Base-by-base conservation (phyloP, 1,284 basidiomycete species). In the Ceratobasidium sp. region DNA sequence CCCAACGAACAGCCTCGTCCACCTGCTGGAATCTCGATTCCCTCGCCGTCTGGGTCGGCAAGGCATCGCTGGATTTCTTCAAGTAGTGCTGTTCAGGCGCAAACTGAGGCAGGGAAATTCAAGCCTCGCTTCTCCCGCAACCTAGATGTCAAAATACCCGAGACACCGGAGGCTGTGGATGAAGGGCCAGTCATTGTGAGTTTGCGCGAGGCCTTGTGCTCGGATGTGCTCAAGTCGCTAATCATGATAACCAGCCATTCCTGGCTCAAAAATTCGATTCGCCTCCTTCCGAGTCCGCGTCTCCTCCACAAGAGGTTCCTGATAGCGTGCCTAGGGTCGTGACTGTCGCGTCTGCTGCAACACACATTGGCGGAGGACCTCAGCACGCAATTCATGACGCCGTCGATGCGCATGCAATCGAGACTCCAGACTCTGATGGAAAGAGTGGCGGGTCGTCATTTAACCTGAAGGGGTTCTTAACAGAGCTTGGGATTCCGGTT, bases 191-290 rank as follows among this genome's bases (percentile, higher is more conserved):
- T 86, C 79, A 85, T 91, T 73, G 92, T 93, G 77, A 74, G 89
- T 84, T 46, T 61, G 30, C n/a, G 57, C 48, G 52, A 58, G 45
- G 48, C 48, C 67, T 30, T 39, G 52, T 52, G 58, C 26, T 32
- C 14, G 2, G 9, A 16, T 23, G 4, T 12, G 53, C 59, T 76
- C 58, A 55, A 21, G 53, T 72, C 72, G 61, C 9, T 30, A 43
- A 72, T 52, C 50, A 34, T 71, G 34, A 16, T 59, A 59, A 32
- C 65, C 76, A 93, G 91, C 91, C 91, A 4, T 91, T 86, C 78
- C 81, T 88, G 18, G 90, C 90, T 46, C 90, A 92, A 80, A 86
- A 88, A 76, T 91, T 89, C 89, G 83, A 88, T 71, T 91, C 91
- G 0, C 83, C 84, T 4, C 78, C 80, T 32, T 77, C 81, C 62